phyloP scores from a whole-genome alignment of 2,329 filamentous ascomycete species.

The Pezicula carpinea region DNA sequence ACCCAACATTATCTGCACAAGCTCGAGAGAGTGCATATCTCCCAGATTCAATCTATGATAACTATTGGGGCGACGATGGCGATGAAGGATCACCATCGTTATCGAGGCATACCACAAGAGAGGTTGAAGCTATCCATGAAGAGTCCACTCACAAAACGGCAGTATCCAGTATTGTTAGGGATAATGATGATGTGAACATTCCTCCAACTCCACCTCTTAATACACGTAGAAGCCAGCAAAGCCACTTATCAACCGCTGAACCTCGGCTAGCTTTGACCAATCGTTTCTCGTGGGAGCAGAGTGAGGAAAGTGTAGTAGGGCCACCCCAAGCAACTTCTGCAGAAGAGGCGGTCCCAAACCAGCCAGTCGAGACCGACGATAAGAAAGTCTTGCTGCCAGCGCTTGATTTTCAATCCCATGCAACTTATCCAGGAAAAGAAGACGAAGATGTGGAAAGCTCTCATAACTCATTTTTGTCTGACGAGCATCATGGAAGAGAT shows the following conservation, averaged over 20 bases:
- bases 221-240: constrained; percentile 13
- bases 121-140: not conserved
- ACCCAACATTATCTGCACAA: constrained; percentile 12
- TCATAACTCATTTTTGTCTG: not conserved
- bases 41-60: constrained; percentile 57
- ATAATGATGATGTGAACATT: not conserved
- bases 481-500: constrained; percentile 13
- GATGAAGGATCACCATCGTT: constrained; percentile 11
- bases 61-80: constrained; percentile 55
- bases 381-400: not conserved
- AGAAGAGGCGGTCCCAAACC: no score
- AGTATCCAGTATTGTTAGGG: not conserved
- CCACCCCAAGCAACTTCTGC: not conserved
- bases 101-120: constrained; percentile 3
- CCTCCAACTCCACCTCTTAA: constrained; percentile 19
- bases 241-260: constrained; percentile 6
- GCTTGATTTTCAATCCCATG: not conserved
- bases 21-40: constrained; percentile 58
- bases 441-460: not conserved
- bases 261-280: constrained; percentile 13
- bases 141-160: not conserved
- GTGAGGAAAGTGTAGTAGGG: constrained; percentile 14
- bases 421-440: not conserved
- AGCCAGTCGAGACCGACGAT: not conserved
- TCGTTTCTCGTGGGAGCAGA: constrained; percentile 27